These are phyloP conservation scores for Vanderwaltozyma polyspora DNA, from an alignment of 805 yeast species.

Conservation along the genomic window DNA sequence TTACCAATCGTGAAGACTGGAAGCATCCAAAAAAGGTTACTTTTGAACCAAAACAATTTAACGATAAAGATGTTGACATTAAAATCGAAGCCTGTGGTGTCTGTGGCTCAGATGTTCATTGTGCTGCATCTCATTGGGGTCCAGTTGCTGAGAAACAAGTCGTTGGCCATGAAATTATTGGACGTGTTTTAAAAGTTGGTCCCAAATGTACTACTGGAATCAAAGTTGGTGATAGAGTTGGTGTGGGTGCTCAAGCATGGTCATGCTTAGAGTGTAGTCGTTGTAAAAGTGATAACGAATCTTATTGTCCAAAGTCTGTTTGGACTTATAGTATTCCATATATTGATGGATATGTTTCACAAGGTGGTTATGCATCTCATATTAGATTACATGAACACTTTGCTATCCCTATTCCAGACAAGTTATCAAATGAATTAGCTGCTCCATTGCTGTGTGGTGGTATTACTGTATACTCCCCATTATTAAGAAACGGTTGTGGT, in stretches of 20 bases:
- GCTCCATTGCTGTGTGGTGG: constrained; percentile 77
- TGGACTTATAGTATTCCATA: constrained; percentile 40
- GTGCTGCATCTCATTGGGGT: constrained; percentile 19
- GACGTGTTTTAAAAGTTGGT: constrained; percentile 50
- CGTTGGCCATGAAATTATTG: constrained; percentile 61
- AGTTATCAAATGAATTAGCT: constrained; percentile 38
- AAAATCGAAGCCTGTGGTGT: constrained; percentile 53
- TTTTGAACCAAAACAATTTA: constrained; percentile 39
- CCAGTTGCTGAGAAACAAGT: constrained; percentile 27
- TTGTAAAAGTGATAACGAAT: constrained; percentile 46
- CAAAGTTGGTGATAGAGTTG: constrained; percentile 66
- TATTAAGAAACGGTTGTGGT: constrained; percentile 40
- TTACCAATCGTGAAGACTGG: constrained; percentile 40
- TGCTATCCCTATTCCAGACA: constrained; percentile 53
- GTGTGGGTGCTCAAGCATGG: constrained; percentile 60
- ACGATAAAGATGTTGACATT: constrained; percentile 39
- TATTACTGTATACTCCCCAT: constrained; percentile 58
- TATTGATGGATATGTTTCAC: constrained; percentile 36
- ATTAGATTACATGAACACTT: constrained; percentile 53
- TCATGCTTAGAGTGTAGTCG: constrained; percentile 54
- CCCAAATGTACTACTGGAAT: constrained; percentile 33
- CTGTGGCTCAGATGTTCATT: constrained; percentile 46
- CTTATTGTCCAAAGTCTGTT: constrained; percentile 40
- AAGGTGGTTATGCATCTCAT: constrained; percentile 60
- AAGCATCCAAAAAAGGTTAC: constrained; percentile 40